phyloP scores from a whole-genome alignment of 805 yeast species.

The Wickerhamiella azymoides region DNA sequence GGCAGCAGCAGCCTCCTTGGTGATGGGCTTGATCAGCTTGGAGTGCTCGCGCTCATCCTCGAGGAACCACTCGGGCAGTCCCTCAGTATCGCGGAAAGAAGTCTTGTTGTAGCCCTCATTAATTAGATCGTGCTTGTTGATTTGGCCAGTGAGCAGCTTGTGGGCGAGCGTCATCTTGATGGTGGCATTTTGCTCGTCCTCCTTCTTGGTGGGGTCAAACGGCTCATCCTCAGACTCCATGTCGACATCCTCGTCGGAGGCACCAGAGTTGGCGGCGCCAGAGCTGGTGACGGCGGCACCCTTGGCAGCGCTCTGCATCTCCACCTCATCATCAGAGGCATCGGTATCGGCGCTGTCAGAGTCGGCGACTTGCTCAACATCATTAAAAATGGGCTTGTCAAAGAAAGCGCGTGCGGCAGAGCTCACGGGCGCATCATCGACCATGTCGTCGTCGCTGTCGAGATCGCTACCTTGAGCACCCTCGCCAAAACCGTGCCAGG shows the following conservation, averaged over 20 bases:
- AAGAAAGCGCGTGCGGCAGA: slow-evolving; percentile 28
- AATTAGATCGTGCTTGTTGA: slow-evolving; percentile 67
- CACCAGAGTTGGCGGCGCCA: slow-evolving; percentile 19
- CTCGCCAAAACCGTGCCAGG: slow-evolving; percentile 23
- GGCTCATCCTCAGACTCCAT: slow-evolving; percentile 9
- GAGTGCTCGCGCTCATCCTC: slow-evolving; percentile 86
- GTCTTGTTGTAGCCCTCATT: slow-evolving; percentile 88
- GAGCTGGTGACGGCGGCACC: slow-evolving; percentile 6
- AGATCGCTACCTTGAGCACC: slow-evolving; percentile 22
- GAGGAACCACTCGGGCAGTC: slow-evolving; percentile 90
- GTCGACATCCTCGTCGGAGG: slow-evolving; percentile 12
- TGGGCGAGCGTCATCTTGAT: slow-evolving; percentile 85
- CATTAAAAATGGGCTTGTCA: slow-evolving; percentile 26
- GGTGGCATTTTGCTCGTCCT: slow-evolving; percentile 23
- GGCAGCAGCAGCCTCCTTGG: slow-evolving; percentile 82
- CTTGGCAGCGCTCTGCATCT: slow-evolving; percentile 7
- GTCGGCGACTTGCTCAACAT: slow-evolving; percentile 17
- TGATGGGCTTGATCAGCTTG: slow-evolving; percentile 74
- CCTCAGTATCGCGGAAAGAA: slow-evolving; percentile 81
- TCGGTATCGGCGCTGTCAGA: slow-evolving; percentile 17
- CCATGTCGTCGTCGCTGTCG: slow-evolving; percentile 14
- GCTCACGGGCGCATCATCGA: slow-evolving; percentile 22
- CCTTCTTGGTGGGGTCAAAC: slow-evolving; percentile 19
- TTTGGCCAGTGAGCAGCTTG: slow-evolving; percentile 81
- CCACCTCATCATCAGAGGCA: slow-evolving; percentile 16